Percentiles rank a stretch among this genome's conserved stretches.
Conservation (phyloP, 495 filamentous ascomycete species). For the Penicillium chermesinum region DNA sequence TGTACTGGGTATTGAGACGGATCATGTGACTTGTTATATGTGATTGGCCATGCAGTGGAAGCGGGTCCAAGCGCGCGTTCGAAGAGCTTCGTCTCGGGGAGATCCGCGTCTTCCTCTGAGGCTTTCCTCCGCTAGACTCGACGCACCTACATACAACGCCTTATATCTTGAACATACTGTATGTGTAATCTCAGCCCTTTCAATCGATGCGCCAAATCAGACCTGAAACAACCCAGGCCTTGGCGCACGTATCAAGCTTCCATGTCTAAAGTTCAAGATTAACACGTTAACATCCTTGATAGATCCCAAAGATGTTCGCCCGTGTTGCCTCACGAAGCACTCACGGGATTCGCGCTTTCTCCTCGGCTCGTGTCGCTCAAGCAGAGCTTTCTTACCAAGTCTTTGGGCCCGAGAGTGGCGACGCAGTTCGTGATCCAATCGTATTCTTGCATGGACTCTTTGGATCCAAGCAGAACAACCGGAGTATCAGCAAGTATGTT, state of each 20-base stretch:
- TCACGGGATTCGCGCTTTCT: conserved; percentile 30
- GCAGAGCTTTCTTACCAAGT: conserved; percentile 40
- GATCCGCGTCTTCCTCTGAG: no score
- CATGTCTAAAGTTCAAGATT: not conserved
- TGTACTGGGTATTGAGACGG: no score
- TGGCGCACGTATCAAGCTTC: not conserved
- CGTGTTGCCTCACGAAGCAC: conserved; percentile 15
- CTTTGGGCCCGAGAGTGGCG: conserved; percentile 35
- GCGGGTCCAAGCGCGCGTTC: no score
- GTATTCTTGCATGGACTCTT: conserved; percentile 92
- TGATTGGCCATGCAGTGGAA: no score
- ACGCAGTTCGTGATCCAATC: conserved; percentile 54
- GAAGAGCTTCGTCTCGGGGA: no score
- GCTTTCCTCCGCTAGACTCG: no score
- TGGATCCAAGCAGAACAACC: conserved; percentile 92
- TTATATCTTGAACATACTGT: no score
- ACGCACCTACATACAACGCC: no score
- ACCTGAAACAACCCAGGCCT: no score
- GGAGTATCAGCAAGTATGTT: conserved; percentile 91
- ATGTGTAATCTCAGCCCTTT: no score
- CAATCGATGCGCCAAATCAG: no score
- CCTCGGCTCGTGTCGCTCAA: conserved; percentile 25
- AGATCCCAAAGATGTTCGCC: conserved; percentile 15
- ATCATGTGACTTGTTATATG: no score
- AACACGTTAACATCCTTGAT: not conserved